A percentile compares a stretch with the other conserved stretches of the same genome.
These are phyloP conservation scores for Hymenoscyphus albidus DNA, from an alignment of 2,329 filamentous ascomycete genomes.

Conservation along the genomic window DNA sequence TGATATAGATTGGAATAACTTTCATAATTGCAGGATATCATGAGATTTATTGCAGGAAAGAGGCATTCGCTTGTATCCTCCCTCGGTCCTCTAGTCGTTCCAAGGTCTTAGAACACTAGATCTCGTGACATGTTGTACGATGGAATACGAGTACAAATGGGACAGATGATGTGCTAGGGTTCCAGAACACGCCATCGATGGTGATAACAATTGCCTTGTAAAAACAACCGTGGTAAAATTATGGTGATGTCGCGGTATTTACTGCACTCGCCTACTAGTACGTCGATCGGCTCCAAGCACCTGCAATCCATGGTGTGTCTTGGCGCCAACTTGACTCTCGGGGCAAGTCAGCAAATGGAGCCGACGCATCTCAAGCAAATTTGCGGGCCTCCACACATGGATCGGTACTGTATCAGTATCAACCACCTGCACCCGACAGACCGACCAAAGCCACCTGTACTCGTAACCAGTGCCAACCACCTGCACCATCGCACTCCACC, in stretches of 20 bases:
- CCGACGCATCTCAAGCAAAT: conserved; percentile 2
- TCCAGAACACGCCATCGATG: background rate
- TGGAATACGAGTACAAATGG: background rate
- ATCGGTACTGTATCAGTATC: background rate
- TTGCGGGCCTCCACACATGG: background rate
- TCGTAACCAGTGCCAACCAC: background rate
- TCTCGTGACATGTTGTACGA: background rate
- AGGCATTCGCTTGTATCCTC: background rate
- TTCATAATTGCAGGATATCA: background rate
- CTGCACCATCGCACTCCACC: background rate
- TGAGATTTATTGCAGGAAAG: background rate
- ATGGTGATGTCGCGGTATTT: background rate
- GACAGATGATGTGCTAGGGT: background rate
- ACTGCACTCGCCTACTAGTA: background rate
- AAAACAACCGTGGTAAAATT: background rate
- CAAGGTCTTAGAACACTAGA: background rate
- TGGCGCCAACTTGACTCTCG: background rate
- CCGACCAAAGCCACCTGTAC: background rate
- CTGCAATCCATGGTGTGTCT: background rate
- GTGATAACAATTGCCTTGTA: background rate
- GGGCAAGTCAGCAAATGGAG: background rate
- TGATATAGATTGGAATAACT: background rate
- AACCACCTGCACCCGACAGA: background rate
- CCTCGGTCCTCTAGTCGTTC: background rate
- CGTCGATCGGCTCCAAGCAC: background rate